phyloP scores from a whole-genome alignment of 2,329 filamentous ascomycete species.

The Fusarium newnesense region DNA sequence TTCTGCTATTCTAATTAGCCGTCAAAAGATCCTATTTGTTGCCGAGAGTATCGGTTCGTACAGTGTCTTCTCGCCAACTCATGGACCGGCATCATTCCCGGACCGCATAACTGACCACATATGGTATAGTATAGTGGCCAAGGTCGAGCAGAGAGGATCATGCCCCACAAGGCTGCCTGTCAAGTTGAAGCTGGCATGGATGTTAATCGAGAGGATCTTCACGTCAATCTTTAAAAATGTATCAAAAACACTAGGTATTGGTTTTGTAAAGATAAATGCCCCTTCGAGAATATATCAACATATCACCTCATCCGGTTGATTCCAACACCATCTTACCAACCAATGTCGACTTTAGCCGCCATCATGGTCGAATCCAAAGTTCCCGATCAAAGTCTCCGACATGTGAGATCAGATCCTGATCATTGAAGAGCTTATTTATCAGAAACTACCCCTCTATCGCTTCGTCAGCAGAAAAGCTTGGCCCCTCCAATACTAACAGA shows the following conservation, averaged over 20 bases:
- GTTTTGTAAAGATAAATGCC: not conserved
- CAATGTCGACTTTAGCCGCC: not conserved
- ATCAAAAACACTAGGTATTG: not conserved
- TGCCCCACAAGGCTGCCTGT: constrained; percentile 4
- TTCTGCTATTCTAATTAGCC: not conserved
- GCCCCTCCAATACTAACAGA: not conserved
- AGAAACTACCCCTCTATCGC: not conserved
- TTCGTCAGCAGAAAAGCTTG: constrained; percentile 21
- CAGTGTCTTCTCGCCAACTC: not conserved
- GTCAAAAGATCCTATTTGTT: not conserved
- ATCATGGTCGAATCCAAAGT: not conserved
- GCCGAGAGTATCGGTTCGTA: not conserved
- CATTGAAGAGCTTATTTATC: constrained; percentile 1
- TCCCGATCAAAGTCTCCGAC: constrained; percentile 3
- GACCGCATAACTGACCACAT: constrained; percentile 12
- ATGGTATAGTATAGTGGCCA: constrained; percentile 3
- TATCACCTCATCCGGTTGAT: not conserved
- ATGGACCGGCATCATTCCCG: constrained; percentile 7
- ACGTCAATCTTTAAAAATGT: not conserved
- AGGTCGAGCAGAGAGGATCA: not conserved
- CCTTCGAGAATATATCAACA: not conserved
- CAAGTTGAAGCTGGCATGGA: not conserved
- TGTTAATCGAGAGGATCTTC: not conserved
- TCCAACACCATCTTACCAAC: not conserved
- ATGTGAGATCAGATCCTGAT: constrained; percentile 1